Conservation (phyloP, 2,329 filamentous ascomycete genomes). For the Penicillium thymicola region DNA sequence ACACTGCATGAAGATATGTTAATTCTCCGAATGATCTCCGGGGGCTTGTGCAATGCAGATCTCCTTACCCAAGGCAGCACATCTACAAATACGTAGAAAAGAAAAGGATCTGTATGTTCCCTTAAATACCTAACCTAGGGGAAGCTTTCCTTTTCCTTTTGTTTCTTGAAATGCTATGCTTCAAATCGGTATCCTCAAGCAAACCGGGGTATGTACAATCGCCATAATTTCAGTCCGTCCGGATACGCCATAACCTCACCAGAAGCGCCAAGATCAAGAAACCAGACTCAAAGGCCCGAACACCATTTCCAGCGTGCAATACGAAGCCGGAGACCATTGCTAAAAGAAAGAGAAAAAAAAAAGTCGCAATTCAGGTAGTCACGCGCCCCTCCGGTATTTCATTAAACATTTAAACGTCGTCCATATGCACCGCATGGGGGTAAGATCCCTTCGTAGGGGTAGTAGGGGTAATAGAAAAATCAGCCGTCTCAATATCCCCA, state of each 20-base stretch:
- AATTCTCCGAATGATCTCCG: constrained; percentile 15
- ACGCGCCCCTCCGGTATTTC: background rate
- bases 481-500: background rate
- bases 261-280: no score
- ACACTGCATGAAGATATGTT: background rate
- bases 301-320: no score
- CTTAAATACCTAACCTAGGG: background rate
- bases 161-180: background rate
- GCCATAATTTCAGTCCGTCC: background rate
- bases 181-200: background rate
- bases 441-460: background rate
- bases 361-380: no score
- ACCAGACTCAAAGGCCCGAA: no score
- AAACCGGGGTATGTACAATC: background rate
- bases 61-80: background rate
- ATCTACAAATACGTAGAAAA: background rate
- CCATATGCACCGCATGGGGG: background rate
- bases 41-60: background rate
- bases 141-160: background rate
- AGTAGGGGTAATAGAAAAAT: background rate
- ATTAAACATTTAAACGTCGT: background rate
- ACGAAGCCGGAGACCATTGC: no score
- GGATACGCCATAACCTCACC: background rate
- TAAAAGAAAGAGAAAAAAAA: no score
- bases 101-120: background rate